phyloP scores from a whole-genome alignment of 441 rosid genomes.

The Bocquillonia castaneifolia region DNA sequence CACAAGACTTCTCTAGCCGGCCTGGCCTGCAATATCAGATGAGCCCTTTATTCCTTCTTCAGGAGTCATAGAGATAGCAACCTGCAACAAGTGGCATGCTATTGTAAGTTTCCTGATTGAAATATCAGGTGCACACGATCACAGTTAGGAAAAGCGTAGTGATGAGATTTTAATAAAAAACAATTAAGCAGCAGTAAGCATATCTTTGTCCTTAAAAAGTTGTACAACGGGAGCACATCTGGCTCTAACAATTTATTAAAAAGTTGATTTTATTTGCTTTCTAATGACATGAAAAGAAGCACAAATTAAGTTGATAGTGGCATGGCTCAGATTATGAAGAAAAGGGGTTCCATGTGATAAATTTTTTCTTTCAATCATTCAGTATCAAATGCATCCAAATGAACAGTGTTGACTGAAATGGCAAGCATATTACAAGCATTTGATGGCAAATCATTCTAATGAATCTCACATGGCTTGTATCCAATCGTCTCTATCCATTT shows the following conservation, averaged over 20 bases:
- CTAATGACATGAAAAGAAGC: neutral
- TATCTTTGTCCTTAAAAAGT: neutral
- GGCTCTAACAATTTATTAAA: neutral
- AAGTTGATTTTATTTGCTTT: neutral
- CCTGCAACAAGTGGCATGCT: constrained; percentile 26
- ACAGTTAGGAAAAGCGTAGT: neutral
- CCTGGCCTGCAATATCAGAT: constrained; percentile 2
- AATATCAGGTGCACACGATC: neutral
- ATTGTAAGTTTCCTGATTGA: neutral
- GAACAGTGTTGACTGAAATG: neutral
- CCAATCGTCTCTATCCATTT: neutral
- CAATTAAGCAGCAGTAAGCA: neutral
- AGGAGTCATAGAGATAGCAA: constrained; percentile 5
- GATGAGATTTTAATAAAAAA: neutral
- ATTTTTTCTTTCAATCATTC: neutral
- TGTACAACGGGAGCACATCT: neutral
- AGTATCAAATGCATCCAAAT: neutral
- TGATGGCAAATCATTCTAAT: neutral
- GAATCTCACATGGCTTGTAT: neutral
- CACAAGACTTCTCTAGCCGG: constrained; percentile 16
- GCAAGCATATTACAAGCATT: neutral
- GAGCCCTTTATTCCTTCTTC: constrained; percentile 30
- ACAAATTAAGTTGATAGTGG: neutral
- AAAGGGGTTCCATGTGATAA: neutral
- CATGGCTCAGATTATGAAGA: neutral